These are phyloP conservation scores for Pulveroboletus sp. DNA, from an alignment of 768 basidiomycete genomes.

Conservation along the genomic window DNA sequence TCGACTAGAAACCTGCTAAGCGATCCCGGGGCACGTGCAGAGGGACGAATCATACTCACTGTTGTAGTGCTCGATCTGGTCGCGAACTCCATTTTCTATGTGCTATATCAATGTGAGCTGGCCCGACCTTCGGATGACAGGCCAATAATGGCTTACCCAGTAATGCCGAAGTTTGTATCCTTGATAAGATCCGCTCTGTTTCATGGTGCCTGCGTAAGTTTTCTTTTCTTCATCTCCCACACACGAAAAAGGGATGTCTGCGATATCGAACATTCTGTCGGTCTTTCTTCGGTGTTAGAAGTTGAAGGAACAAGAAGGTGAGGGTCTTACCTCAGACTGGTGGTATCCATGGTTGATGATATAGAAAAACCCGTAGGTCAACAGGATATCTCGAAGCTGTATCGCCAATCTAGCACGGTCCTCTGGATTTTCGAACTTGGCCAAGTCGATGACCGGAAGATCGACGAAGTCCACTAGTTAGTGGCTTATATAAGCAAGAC, in stretches of 20 bases:
- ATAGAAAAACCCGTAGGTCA: slow-evolving; percentile 40
- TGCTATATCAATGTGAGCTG: slow-evolving; percentile 36
- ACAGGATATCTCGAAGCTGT: slow-evolving; percentile 44
- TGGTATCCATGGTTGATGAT: slow-evolving; percentile 36
- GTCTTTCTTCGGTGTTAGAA: slow-evolving; percentile 35
- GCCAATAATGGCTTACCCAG: slow-evolving; percentile 35
- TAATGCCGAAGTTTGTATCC: slow-evolving; percentile 51
- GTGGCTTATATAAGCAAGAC: background rate
- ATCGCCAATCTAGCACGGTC: slow-evolving; percentile 35
- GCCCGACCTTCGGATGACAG: background rate
- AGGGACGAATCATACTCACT: slow-evolving; percentile 33
- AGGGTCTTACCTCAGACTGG: slow-evolving; percentile 32
- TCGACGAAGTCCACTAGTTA: slow-evolving; percentile 44
- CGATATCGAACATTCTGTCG: slow-evolving; percentile 45
- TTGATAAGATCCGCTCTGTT: slow-evolving; percentile 43
- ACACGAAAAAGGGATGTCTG: slow-evolving; percentile 40
- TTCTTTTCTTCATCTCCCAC: slow-evolving; percentile 42
- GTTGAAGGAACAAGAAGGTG: slow-evolving; percentile 10
- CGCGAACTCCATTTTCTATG: slow-evolving; percentile 56
- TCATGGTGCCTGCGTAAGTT: slow-evolving; percentile 36
- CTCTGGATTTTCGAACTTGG: slow-evolving; percentile 35
- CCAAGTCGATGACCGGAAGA: slow-evolving; percentile 49
- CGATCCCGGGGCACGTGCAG: background rate
- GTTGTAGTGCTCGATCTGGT: slow-evolving; percentile 62
- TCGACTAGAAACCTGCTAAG: slow-evolving; percentile 37